phyloP scores from a whole-genome alignment of 257 asterid genomes.

The Verbena officinalis region DNA sequence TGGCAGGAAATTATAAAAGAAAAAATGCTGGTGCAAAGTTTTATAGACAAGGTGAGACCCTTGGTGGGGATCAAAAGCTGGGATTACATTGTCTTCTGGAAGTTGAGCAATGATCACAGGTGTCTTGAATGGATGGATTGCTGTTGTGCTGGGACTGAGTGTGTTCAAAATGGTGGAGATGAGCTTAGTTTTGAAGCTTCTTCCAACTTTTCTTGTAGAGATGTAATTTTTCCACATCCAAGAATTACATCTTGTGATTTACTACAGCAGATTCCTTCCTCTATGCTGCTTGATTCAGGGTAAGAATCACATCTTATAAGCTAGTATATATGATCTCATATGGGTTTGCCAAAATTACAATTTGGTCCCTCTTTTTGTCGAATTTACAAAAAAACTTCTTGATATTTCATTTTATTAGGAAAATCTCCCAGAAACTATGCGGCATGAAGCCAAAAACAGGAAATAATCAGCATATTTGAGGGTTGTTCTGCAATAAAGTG shows the following conservation, averaged over 20 bases:
- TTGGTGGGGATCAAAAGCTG: conserved; percentile 62
- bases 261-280: conserved; percentile 58
- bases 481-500: too few relatives aligned
- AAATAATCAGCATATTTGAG: too few relatives aligned
- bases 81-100: conserved; percentile 84
- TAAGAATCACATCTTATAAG: conserved; percentile 16
- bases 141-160: conserved; percentile 75
- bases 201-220: conserved; percentile 62
- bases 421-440: too few relatives aligned
- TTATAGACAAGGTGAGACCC: conserved; percentile 67
- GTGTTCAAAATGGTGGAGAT: conserved; percentile 37
- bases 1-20: conserved; percentile 21
- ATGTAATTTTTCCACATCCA: conserved; percentile 60
- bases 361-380: too few relatives aligned
- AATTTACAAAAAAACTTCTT: too few relatives aligned
- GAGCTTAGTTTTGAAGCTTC: conserved; percentile 43
- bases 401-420: too few relatives aligned
- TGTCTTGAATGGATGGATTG: conserved; percentile 81
- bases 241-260: conserved; percentile 61
- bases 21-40: conserved; percentile 59
- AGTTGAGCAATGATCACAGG: conserved; percentile 68
- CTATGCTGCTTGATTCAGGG: conserved; percentile 66
- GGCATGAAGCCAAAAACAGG: too few relatives aligned
- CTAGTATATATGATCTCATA: too few relatives aligned
- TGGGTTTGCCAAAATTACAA: too few relatives aligned